phyloP scores from a whole-genome alignment of 2,329 filamentous ascomycete species.

The Aspergillus fumigatus region DNA sequence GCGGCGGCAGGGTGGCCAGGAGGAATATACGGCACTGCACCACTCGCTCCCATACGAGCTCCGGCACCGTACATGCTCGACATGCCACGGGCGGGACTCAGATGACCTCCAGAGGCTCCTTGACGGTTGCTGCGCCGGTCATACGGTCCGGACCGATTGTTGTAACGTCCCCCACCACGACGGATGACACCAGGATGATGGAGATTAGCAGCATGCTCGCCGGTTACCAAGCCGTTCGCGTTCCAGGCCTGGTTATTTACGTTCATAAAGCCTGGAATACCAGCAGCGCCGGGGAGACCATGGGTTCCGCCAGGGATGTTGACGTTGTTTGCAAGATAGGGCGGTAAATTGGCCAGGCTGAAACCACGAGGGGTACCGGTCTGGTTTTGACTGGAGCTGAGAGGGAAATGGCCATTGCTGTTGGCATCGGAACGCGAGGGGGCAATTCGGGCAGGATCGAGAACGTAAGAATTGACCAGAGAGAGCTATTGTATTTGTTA shows the following conservation, averaged over 20 bases:
- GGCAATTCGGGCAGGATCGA: conserved; percentile 91
- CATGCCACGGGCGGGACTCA: conserved; percentile 37
- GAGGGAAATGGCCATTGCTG: conserved; percentile 91
- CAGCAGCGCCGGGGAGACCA: conserved; percentile 21
- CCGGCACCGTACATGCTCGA: conserved; percentile 32
- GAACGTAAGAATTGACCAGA: conserved; percentile 88
- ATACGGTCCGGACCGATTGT: conserved; percentile 67
- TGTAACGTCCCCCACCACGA: conserved; percentile 59
- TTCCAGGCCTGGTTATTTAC: conserved; percentile 25
- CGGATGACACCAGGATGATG: conserved; percentile 64
- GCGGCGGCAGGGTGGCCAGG: conserved; percentile 38
- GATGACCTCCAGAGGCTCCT: conserved; percentile 49
- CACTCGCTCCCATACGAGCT: conserved; percentile 29
- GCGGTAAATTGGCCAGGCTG: conserved; percentile 68
- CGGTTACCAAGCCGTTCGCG: conserved; percentile 30
- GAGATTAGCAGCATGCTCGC: conserved; percentile 33
- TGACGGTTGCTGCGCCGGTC: conserved; percentile 61
- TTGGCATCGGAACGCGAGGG: conserved; percentile 90
- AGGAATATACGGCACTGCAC: conserved; percentile 32
- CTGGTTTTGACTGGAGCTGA: conserved; percentile 67
- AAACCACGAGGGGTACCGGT: conserved; percentile 88
- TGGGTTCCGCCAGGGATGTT: conserved; percentile 37
- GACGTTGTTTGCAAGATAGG: conserved; percentile 49
- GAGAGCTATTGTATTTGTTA: conserved; percentile 59
- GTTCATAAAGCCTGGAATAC: conserved; percentile 32